Evolutionary conservation across 306 rosid species (phyloP).

Genomic region (Cicer chorassanicum): DNA sequence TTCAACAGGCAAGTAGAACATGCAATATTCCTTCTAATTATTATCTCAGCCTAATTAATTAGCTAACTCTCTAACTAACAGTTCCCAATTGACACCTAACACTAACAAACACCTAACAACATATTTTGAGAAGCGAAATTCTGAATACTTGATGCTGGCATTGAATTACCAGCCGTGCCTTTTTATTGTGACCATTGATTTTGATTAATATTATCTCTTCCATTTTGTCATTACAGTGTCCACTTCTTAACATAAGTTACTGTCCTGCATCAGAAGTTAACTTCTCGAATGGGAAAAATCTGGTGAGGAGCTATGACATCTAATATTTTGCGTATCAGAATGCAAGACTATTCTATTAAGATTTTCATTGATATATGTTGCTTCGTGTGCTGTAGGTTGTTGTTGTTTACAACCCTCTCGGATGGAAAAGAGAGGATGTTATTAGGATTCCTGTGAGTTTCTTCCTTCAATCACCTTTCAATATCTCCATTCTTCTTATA

Average conservation of each 20-base stretch:
- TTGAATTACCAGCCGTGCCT: slow-evolving; percentile 19
- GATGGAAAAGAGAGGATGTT: slow-evolving; percentile 84
- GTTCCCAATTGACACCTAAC: too few relatives aligned
- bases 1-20: slow-evolving; percentile 66
- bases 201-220: slow-evolving; percentile 32
- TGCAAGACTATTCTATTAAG: background rate
- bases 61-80: too few relatives aligned
- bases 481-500: background rate
- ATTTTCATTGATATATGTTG: slow-evolving; percentile 24
- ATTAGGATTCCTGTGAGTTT: slow-evolving; percentile 83
- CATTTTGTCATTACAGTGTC: slow-evolving; percentile 49
- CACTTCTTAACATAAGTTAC: slow-evolving; percentile 62
- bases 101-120: background rate
- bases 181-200: slow-evolving; percentile 22
- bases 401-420: slow-evolving; percentile 77
- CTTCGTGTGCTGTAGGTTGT: slow-evolving; percentile 55
- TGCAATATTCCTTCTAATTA: too few relatives aligned
- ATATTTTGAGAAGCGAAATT: slow-evolving; percentile 32
- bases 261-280: slow-evolving; percentile 81
- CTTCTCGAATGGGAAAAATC: slow-evolving; percentile 66
- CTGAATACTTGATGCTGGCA: slow-evolving; percentile 30
- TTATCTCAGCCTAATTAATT: too few relatives aligned
- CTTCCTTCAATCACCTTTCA: slow-evolving; percentile 15
- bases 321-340: slow-evolving; percentile 24
- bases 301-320: slow-evolving; percentile 59